Percentiles rank a stretch among this genome's conserved stretches.
phyloP scores from a whole-genome alignment of 2,329 filamentous ascomycete genomes.

The Fusarium bulbicola region DNA sequence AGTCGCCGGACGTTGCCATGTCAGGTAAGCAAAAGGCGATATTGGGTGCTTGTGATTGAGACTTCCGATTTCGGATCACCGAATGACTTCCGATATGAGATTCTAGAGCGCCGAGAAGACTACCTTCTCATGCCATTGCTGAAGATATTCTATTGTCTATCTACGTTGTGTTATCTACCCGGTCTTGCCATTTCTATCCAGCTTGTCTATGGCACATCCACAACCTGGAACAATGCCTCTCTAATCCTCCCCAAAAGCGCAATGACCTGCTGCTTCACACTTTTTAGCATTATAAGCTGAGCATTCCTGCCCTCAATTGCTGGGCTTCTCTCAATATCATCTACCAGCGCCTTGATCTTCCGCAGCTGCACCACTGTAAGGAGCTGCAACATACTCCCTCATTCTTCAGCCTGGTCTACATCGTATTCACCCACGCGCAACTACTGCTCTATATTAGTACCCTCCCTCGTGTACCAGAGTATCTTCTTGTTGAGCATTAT shows the following conservation, averaged over 20 bases:
- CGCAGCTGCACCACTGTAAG: background rate
- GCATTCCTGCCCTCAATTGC: background rate
- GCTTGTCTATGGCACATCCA: background rate
- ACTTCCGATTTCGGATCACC: background rate
- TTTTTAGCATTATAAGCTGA: background rate
- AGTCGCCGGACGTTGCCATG: too few relatives aligned
- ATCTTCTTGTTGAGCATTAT: background rate
- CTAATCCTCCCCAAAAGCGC: background rate
- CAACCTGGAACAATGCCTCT: background rate
- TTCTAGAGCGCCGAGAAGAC: background rate
- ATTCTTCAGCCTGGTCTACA: background rate
- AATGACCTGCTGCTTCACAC: background rate
- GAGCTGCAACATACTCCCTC: background rate
- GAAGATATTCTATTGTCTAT: background rate
- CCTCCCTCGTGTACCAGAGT: background rate
- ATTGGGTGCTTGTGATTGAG: background rate
- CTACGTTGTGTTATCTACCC: background rate
- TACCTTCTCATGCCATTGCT: fast-evolving
- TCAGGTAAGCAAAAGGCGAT: too few relatives aligned
- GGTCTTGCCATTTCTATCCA: background rate
- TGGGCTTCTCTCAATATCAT: background rate
- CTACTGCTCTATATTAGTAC: background rate
- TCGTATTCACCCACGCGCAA: background rate
- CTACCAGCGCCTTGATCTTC: background rate
- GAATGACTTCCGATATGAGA: background rate